phyloP scores from a whole-genome alignment of 208 protist species.

The Lotmaria passim region DNA sequence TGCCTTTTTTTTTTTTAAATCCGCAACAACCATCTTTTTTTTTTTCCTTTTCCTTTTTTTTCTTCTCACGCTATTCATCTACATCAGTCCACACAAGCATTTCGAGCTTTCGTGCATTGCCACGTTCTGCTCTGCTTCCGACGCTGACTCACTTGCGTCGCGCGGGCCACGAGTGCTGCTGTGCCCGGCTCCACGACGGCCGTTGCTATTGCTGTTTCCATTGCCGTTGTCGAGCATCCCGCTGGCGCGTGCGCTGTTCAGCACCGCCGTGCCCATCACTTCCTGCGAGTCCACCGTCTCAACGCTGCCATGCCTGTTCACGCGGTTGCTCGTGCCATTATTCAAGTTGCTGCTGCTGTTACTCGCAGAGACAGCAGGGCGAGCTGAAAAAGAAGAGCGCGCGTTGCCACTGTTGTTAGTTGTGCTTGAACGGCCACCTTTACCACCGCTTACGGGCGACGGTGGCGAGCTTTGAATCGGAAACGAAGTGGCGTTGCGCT shows the following conservation, averaged over 20 bases:
- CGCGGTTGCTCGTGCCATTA: background rate
- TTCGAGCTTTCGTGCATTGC: conserved; percentile 46
- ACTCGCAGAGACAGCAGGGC: background rate
- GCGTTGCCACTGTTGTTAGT: background rate
- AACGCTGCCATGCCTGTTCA: background rate
- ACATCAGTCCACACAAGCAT: conserved; percentile 42
- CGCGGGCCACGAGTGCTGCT: background rate
- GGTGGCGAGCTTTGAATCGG: background rate
- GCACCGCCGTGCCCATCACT: conserved; percentile 18
- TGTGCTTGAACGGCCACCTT: background rate
- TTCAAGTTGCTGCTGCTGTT: background rate
- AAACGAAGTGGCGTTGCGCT: background rate
- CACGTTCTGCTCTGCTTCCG: conserved; percentile 30
- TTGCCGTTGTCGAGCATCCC: background rate
- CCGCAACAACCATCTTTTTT: too few relatives aligned
- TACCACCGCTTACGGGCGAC: too few relatives aligned
- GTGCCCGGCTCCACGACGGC: too few relatives aligned
- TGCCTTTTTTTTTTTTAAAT: too few relatives aligned
- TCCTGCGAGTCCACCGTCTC: conserved; percentile 10
- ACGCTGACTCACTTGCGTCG: conserved; percentile 25
- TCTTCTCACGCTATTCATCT: too few relatives aligned
- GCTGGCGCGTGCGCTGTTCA: conserved; percentile 7
- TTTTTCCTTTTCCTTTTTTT: too few relatives aligned
- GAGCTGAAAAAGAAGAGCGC: background rate
- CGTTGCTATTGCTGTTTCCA: background rate